phyloP scores from a whole-genome alignment of 768 basidiomycete species.

The Tephrocybe sp. region DNA sequence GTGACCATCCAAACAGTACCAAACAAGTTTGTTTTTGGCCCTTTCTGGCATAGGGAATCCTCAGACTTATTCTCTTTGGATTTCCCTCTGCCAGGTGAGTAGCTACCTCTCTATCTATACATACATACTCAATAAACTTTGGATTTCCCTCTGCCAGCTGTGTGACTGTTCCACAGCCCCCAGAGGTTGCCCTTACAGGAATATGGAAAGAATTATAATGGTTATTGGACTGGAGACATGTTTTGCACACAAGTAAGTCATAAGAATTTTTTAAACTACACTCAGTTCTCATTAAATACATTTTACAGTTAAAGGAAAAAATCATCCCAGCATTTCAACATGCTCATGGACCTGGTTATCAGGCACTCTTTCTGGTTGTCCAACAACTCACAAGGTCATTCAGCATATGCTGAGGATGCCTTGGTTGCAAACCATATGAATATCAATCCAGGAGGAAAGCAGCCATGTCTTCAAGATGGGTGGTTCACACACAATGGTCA shows the following conservation, averaged over 20 bases:
- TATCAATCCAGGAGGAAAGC: slow-evolving; percentile 34
- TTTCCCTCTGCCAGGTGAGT: too few species aligned
- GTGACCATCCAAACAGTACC: too few species aligned
- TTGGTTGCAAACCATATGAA: slow-evolving; percentile 34
- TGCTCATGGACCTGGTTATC: slow-evolving; percentile 21
- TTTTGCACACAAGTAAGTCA: not conserved
- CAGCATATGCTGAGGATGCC: slow-evolving; percentile 34
- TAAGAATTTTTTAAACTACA: not conserved
- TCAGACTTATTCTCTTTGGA: too few species aligned
- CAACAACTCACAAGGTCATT: slow-evolving; percentile 42
- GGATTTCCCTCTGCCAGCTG: too few species aligned
- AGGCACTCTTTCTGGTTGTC: slow-evolving; percentile 34
- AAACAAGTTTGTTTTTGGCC: too few species aligned
- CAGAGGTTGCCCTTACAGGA: too few species aligned
- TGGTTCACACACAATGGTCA: slow-evolving; percentile 26
- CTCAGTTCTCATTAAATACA: not conserved
- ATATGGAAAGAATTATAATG: not conserved
- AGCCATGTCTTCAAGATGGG: slow-evolving; percentile 28
- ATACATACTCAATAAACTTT: too few species aligned
- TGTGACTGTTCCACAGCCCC: too few species aligned
- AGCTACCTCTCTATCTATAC: too few species aligned
- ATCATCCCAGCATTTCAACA: not conserved
- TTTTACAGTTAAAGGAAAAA: not conserved
- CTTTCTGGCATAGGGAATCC: too few species aligned
- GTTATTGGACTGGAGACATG: not conserved